Evolutionary conservation across 768 basidiomycete genomes (phyloP).

Genomic region (Symmetrospora coprosmae): DNA sequence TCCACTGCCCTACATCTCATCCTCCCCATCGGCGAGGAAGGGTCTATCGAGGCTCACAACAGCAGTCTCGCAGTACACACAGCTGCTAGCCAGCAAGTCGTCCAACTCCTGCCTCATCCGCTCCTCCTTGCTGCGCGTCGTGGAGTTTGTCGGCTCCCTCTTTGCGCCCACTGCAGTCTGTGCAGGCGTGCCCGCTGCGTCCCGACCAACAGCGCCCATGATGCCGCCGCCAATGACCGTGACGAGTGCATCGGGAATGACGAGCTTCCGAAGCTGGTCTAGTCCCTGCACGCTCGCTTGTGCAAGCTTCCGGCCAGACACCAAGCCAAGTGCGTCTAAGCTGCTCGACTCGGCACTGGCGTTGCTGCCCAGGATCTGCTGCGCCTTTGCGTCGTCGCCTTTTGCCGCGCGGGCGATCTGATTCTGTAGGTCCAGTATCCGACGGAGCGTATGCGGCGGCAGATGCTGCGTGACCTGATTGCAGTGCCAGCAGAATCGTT

Average conservation of each 20-base stretch:
- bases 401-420: slow-evolving; percentile 51
- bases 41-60: slow-evolving; percentile 71
- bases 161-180: slow-evolving; percentile 1
- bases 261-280: slow-evolving; percentile 76
- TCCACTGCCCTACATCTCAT: neutral
- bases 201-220: slow-evolving; percentile 18
- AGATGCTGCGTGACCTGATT: slow-evolving; percentile 94
- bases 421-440: slow-evolving; percentile 70
- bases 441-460: slow-evolving; percentile 62
- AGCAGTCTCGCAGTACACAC: slow-evolving; percentile 85
- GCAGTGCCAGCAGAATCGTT: neutral
- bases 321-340: slow-evolving; percentile 20
- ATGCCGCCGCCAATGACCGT: slow-evolving; percentile 50
- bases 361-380: neutral
- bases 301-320: slow-evolving; percentile 31
- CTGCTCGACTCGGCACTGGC: neutral
- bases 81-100: slow-evolving; percentile 70
- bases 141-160: slow-evolving; percentile 42
- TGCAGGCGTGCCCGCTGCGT: neutral
- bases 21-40: slow-evolving; percentile 55
- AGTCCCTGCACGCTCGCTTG: slow-evolving; percentile 31
- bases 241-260: slow-evolving; percentile 84
- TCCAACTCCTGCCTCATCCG: slow-evolving; percentile 71
- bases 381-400: neutral
- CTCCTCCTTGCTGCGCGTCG: slow-evolving; percentile 49